Evolutionary conservation across 192 early-diverging fungal species (phyloP), one percentile per base, ranked within the genome.

Genomic region (Linnemannia zychae): DNA sequence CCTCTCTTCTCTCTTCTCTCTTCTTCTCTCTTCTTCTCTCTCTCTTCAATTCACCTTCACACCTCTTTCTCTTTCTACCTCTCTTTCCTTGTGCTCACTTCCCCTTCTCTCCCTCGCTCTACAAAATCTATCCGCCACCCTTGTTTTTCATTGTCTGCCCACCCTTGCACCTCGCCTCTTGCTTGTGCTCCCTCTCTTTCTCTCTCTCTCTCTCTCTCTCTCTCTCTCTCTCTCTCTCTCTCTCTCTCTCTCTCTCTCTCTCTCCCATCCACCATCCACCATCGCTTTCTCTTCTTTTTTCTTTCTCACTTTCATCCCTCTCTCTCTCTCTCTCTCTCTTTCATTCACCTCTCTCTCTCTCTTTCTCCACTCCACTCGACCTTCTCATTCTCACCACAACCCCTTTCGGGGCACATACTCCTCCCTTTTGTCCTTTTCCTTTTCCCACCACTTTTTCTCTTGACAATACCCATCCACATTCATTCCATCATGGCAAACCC

Each of bases 401-500:
- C n/a, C n/a, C n/a, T n/a, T 24, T 37, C 13, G 22, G 7, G 18
- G 15, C 36, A 9, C 44, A 20, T 37, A 53, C 66, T 50, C n/a
- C 33, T 28, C 12, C 22, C n/a, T 52, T 7, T 17, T 68, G 65
- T 37, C 15, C 44, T n/a, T 33, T 57, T 71, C 16, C 33, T 24
- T 17, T 46, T 47, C 20, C 40, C 20, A 36, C 40, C 40, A 38
- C 22, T 71, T 11, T 49, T 6, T 20, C 13, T 16, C 47, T 71
- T 47, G 69, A 28, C 57, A 12, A 28, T 33, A 24, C 57, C 22
- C 53, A 24, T 20, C 24, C 57, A 7, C 28, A 63, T 28, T 24
- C 57, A 47, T n/a, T 33, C 50, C 53, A 34, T 60, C 68, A 76
- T 82, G 74, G 57, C 80, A 16, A 76, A 44, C 47, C 75, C 72